phyloP scores from a whole-genome alignment of 306 rosid genomes.

The Prunus mira region DNA sequence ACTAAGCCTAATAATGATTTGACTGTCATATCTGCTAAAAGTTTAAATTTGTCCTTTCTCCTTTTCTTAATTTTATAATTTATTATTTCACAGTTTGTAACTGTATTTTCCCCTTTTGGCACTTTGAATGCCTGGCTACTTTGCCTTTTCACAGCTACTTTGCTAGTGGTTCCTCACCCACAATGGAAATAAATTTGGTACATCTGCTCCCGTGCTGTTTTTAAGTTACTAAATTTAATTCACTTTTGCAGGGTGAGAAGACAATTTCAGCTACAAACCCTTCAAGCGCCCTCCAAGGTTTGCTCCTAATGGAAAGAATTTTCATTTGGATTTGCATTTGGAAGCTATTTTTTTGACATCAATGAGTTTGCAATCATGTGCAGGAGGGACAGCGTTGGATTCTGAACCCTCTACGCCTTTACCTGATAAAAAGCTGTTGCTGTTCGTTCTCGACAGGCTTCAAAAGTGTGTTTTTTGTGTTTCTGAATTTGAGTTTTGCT shows the following conservation, averaged over 20 bases:
- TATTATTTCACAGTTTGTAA: slow-evolving; percentile 32
- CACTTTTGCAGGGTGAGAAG: slow-evolving; percentile 49
- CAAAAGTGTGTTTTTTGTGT: slow-evolving; percentile 50
- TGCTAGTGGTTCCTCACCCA: slow-evolving; percentile 35
- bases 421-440: slow-evolving; percentile 59
- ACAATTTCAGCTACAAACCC: slow-evolving; percentile 39
- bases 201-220: slow-evolving; percentile 3
- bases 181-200: slow-evolving; percentile 11
- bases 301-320: slow-evolving; percentile 9
- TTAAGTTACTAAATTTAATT: slow-evolving; percentile 15
- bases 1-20: slow-evolving; percentile 37
- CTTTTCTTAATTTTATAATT: slow-evolving; percentile 19
- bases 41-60: slow-evolving; percentile 52
- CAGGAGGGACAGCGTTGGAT: slow-evolving; percentile 44
- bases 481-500: slow-evolving; percentile 25
- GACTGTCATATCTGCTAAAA: slow-evolving; percentile 47
- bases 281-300: slow-evolving; percentile 44
- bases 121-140: slow-evolving; percentile 40
- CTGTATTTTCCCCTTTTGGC: slow-evolving; percentile 40
- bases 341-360: not conserved
- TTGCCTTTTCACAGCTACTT: slow-evolving; percentile 36
- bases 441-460: slow-evolving; percentile 63
- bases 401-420: slow-evolving; percentile 58
- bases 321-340: not conserved
- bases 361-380: slow-evolving; percentile 19